Conservation (phyloP, 2,329 filamentous ascomycete species). For the Penicillium freii region DNA sequence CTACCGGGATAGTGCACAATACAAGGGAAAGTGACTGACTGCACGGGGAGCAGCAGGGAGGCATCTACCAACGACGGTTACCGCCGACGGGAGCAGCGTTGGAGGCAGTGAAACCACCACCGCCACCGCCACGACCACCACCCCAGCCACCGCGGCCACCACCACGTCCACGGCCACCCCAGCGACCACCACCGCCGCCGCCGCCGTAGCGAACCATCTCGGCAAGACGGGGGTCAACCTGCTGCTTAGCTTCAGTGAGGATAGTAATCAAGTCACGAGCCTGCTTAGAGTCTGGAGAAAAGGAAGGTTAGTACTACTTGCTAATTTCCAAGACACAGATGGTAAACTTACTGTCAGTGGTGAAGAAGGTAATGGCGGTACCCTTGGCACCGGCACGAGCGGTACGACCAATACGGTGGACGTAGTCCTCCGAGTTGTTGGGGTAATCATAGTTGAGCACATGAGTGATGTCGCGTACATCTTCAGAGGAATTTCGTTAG, state of each 20-base stretch:
- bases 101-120: conserved; percentile 54
- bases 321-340: not conserved
- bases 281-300: conserved; percentile 73
- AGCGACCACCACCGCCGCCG: conserved; percentile 70
- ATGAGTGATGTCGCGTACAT: conserved; percentile 99
- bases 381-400: conserved; percentile 78
- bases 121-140: conserved; percentile 49
- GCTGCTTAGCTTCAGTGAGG: conserved; percentile 94
- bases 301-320: conserved; percentile 17
- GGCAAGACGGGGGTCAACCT: conserved; percentile 89
- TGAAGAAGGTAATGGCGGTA: conserved; percentile 98
- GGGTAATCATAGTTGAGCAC: conserved; percentile 99
- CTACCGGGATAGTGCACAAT: conserved; percentile 30
- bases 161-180: conserved; percentile 61
- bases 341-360: conserved; percentile 88
- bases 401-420: conserved; percentile 68
- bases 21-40: conserved; percentile 27
- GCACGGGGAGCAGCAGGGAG: conserved; percentile 18
- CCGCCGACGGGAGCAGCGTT: conserved; percentile 59
- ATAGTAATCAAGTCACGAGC: conserved; percentile 94
- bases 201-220: conserved; percentile 95
- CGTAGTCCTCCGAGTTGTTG: conserved; percentile 77
- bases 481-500: conserved; percentile 76
- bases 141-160: conserved; percentile 64
- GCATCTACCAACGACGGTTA: conserved; percentile 56